A percentile compares a stretch with the other conserved stretches of the same genome.
These are phyloP conservation scores for Capsella rubella DNA, from an alignment of 441 rosid genomes.

Conservation along the genomic window DNA sequence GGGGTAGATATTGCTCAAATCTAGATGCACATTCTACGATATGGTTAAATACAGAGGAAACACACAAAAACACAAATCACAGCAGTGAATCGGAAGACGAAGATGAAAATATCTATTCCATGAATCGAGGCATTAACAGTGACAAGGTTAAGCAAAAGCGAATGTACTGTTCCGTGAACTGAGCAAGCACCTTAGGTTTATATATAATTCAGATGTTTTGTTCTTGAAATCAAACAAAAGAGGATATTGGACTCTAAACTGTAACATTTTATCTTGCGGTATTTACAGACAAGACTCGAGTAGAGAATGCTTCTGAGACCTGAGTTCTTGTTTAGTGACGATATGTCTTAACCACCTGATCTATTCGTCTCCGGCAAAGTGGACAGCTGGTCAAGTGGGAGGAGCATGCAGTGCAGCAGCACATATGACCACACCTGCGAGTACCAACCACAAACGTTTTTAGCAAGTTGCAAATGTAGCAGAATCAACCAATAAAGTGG, in stretches of 20 bases:
- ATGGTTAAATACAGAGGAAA: background rate
- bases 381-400: conserved; percentile 79
- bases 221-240: conserved; percentile 22
- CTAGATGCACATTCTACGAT: too few relatives aligned
- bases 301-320: conserved; percentile 16
- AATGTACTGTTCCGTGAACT: background rate
- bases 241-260: background rate
- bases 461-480: conserved; percentile 16
- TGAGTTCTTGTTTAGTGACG: conserved; percentile 61
- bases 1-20: too few relatives aligned
- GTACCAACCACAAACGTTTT: conserved; percentile 28
- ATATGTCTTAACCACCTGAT: conserved; percentile 80
- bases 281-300: conserved; percentile 31
- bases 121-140: background rate
- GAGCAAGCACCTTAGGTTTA: conserved; percentile 11
- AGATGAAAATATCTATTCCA: too few relatives aligned
- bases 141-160: background rate
- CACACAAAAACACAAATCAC: background rate
- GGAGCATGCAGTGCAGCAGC: conserved; percentile 84
- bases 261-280: conserved; percentile 17
- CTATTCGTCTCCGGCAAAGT: conserved; percentile 87
- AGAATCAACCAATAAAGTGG: background rate
- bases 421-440: conserved; percentile 97
- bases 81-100: too few relatives aligned
- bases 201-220: conserved; percentile 2